phyloP scores from a whole-genome alignment of 202 grass and related monocot species.

The Schoenoplectus triqueter region DNA sequence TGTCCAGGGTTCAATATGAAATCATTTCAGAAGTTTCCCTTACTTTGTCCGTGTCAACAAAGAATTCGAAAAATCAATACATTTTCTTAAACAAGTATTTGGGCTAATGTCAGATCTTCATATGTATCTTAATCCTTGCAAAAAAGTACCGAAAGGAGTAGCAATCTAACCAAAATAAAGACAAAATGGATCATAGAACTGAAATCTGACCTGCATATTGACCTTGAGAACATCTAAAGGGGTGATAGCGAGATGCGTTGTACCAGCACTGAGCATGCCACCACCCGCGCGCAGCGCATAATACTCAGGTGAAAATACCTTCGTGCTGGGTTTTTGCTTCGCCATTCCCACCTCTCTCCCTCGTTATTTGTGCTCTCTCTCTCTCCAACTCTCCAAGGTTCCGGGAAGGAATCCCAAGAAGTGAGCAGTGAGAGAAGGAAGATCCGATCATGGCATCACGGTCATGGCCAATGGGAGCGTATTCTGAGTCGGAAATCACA shows the following conservation, averaged over 20 bases:
- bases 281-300: slow-evolving; percentile 82
- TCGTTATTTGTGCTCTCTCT: slow-evolving; percentile 1
- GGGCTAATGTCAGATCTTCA: slow-evolving; percentile 16
- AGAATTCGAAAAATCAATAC: no score
- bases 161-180: neutral
- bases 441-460: slow-evolving; percentile 12
- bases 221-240: slow-evolving; percentile 96
- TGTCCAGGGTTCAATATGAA: no score
- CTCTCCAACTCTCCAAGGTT: slow-evolving; percentile 20
- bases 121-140: neutral
- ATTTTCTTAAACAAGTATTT: no score
- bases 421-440: neutral
- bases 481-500: no score
- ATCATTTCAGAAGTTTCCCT: no score
- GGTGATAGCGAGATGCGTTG: slow-evolving; percentile 94
- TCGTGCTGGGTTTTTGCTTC: slow-evolving; percentile 42
- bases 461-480: neutral
- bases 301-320: slow-evolving; percentile 88
- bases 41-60: no score
- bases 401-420: slow-evolving; percentile 11
- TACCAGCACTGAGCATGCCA: slow-evolving; percentile 84
- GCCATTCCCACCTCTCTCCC: neutral
- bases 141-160: neutral
- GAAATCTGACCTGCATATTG: slow-evolving; percentile 81
- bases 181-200: neutral